phyloP scores from a whole-genome alignment of 345 rosid genomes.

The Citrus unshiu region DNA sequence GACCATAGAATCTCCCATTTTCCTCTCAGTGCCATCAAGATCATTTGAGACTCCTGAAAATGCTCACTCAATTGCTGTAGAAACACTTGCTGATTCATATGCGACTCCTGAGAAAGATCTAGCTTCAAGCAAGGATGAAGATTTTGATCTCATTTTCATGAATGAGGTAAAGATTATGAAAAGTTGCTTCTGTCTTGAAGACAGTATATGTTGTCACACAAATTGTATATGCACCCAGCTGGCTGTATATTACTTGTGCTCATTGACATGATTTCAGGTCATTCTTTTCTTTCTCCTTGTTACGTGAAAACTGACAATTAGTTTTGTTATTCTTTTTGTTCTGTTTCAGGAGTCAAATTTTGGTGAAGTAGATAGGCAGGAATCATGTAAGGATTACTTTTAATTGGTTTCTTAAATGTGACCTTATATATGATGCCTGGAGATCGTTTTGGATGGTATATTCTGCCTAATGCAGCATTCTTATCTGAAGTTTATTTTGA shows the following conservation, averaged over 20 bases:
- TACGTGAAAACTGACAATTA: not conserved
- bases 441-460: not conserved
- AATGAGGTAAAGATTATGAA: constrained; percentile 33
- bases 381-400: constrained; percentile 33
- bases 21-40: constrained; percentile 31
- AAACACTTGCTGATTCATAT: constrained; percentile 17
- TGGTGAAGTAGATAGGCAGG: constrained; percentile 24
- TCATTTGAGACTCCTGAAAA: constrained; percentile 35
- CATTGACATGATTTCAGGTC: not conserved
- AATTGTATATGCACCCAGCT: not conserved
- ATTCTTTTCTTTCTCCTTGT: not conserved
- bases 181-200: not conserved
- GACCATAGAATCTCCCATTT: constrained; percentile 72
- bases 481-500: constrained; percentile 13
- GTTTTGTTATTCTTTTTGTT: constrained; percentile 5
- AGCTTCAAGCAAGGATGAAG: constrained; percentile 26
- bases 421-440: not conserved
- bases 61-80: constrained; percentile 15
- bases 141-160: constrained; percentile 34
- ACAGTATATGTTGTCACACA: not conserved
- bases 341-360: constrained; percentile 28
- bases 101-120: constrained; percentile 23
- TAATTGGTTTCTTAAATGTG: not conserved
- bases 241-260: not conserved
- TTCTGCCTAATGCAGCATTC: not conserved